Base-by-base conservation (phyloP, 441 rosid species). In the Pelargonium fulgidum region DNA sequence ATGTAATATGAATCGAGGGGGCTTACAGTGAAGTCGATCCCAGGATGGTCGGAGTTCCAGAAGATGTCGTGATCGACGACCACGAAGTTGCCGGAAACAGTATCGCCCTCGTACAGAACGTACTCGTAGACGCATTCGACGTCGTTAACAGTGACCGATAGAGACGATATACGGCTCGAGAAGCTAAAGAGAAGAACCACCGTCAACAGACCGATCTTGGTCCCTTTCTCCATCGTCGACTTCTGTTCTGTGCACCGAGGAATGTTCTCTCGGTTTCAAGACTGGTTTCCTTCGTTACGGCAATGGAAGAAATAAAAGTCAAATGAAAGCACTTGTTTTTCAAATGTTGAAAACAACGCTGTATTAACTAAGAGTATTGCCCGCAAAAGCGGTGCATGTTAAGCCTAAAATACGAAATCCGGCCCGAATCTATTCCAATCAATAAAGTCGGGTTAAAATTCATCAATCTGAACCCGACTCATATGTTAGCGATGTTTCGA, bases 1-100 rank as follows among this genome's bases (percentile, higher is more conserved):
- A 2, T 12, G 14, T 16, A 13, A 11, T n/a, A 50, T 7, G 19
- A n/a, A 50, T 50, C 58, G 19, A 14, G 14, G 3, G 1, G 19
- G 7, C 81, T 85, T 63, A 93, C 98, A 16, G 76, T 85, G 74
- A 93, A 85, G 83, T 93, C 98, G 73, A 91, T 84, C 74, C 97
- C 98, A 29, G 97, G 96, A 79, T 93, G 97, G 79, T 93, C 98
- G 19, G 96, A 79, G 77, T 87, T 76, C 98, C 97, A 93, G 89
- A 91, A 93, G 75, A 93, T 91, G 70, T 91, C 97, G 73, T 91
- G 97, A 70, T 93, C 98, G 52, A 91, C 96, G 70, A 91, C 98
- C 10, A 93, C 97, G 86, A 89, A 93, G 81, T 89, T 93, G 1
- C 98, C 98, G 2, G 97, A 83, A 50, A 93, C 80, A 68, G 82